Evolutionary conservation across 345 rosid species (phyloP), one percentile per base, ranked within the genome.

Genomic region (Citrus medica): DNA sequence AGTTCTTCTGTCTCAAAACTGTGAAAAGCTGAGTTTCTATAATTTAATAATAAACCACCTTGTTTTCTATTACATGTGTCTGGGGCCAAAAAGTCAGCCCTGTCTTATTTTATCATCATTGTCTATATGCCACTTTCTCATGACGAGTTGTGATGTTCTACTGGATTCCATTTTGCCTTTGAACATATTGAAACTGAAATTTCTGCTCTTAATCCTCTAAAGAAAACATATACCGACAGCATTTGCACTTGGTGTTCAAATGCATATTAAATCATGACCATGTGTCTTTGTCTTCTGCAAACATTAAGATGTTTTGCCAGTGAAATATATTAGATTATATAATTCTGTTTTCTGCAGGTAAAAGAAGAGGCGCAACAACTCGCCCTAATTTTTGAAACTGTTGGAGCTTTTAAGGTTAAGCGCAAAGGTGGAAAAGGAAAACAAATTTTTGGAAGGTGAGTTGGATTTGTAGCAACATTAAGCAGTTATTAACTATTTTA

Each of bases 371-470:
- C 98, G 14, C 87, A 87, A 60, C 95, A 95, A 82, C 89, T 95
- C 67, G 98, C 95, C 38, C 51, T 84, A 38, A 78, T 93, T n/a
- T 92, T 93, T 78, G 91, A 95, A 88, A 92, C 95, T 21, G 90
- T 92, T 78, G 99, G 98, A 76, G 97, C 96, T 59, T 92, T 95
- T 80, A 95, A 95, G 83, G 95, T 95, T 81, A 95, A 92, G 90
- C 94, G 98, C 70, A 95, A 92, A 84, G 97, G 96, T 30, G 98
- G 97, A 81, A 91, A 91, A 89, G 96, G 96, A 58, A 93, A 92
- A 78, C 93, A 58, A 72, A 92, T 95, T 79, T 95, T 95, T 69
- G 99, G 99, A 87, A 86, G 84, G 99, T 90, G 81, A 90, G 93
- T 87, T 69, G 72, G 51, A 77, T 76, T 24, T 5, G 79, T 51